Evolutionary conservation across 768 basidiomycete genomes (phyloP), one percentile per base, ranked within the genome.

Genomic region (Scleroderma bovista): DNA sequence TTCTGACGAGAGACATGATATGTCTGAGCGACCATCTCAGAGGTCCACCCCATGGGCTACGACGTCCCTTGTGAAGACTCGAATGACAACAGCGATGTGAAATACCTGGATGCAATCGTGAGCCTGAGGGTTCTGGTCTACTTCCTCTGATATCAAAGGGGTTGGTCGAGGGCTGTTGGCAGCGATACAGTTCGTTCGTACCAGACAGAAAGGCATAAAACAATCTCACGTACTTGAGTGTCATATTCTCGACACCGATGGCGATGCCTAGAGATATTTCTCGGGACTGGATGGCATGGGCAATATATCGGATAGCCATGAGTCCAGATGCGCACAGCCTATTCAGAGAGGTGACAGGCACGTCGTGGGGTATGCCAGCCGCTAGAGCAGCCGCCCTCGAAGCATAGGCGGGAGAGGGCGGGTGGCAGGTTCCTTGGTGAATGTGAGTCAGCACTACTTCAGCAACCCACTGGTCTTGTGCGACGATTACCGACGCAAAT

Each of bases 41-140:
- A 88, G 1, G 91, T 93, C 91, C 91, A 99, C 44, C 93, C 93
- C 93, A 93, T 93, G 11, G 89, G 86, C 86, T 91, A 53, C 17
- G 40, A 11, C 22, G 34, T 32, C 51, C n/a, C 13, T 55, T 43
- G 53, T 23, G 22, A 22, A 23, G 34, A 39, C 16, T 33, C 33
- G 3, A 13, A 2, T 8, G n/a, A 53, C 23, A 45, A 20, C 34
- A 29, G 8, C 24, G 31, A 6, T 1, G 34, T 29, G 13, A 16
- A 34, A 23, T 53, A 48, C 86, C 73, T 88, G 83, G 37, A 86
- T 79, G 59, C 84, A 86, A 60, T 93, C 88, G 60, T 81, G 73
- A 23, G 90, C 88, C 63, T 84, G 69, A 48, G 80, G 40, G 66
- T 83, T 61, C 55, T 74, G 70, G 52, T 77, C 77, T 1, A 93